phyloP scores from a whole-genome alignment of 2,329 filamentous ascomycete species.

The Aspergillus sp. region DNA sequence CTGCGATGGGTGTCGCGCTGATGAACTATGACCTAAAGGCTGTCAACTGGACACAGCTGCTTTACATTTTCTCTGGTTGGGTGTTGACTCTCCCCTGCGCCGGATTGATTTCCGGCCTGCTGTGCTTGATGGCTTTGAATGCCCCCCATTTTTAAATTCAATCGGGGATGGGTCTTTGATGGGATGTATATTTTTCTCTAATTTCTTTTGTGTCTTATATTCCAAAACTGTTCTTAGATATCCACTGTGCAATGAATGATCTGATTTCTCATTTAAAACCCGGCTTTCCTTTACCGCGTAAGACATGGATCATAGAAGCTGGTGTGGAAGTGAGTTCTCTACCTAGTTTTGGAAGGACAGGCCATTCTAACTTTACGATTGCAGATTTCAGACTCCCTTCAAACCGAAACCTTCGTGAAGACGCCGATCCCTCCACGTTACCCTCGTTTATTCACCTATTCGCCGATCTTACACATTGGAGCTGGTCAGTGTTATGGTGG shows the following conservation, averaged over 20 bases:
- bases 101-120: constrained; percentile 38
- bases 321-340: too few relatives aligned
- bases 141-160: constrained; percentile 31
- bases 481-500: too few relatives aligned
- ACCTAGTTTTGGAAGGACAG: too few relatives aligned
- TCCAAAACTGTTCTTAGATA: not conserved
- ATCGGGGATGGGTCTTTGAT: not conserved
- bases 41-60: constrained; percentile 46
- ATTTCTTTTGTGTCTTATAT: not conserved
- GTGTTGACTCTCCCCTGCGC: constrained; percentile 45
- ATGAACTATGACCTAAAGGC: constrained; percentile 38
- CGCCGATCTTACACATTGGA: too few relatives aligned
- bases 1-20: constrained; percentile 35
- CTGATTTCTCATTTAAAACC: not conserved
- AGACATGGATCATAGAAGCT: not conserved
- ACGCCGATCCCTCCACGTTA: too few relatives aligned
- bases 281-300: not conserved
- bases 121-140: constrained; percentile 44
- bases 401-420: too few relatives aligned
- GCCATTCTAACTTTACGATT: too few relatives aligned
- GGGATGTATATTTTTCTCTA: not conserved
- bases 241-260: not conserved
- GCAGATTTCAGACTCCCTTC: too few relatives aligned
- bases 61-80: constrained; percentile 45
- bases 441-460: too few relatives aligned